phyloP scores from a whole-genome alignment of 805 yeast species.

The Tetrapisispora namnaoensis region DNA sequence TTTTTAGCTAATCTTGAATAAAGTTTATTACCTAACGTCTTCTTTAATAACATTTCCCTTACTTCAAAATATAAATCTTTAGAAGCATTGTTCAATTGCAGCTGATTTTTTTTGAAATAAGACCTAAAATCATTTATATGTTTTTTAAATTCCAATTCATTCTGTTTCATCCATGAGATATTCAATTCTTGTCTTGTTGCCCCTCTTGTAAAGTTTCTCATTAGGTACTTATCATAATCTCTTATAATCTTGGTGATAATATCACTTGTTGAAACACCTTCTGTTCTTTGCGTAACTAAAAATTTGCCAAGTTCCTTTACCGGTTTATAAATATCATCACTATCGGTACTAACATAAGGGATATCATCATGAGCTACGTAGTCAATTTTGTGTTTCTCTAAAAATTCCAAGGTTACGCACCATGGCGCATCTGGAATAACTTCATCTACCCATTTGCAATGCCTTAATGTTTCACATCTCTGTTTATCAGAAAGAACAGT shows the following conservation, averaged over 20 bases:
- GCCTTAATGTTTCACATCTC: conserved; percentile 81
- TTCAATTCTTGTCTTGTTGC: conserved; percentile 94
- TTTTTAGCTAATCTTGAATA: conserved; percentile 24
- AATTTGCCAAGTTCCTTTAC: conserved; percentile 87
- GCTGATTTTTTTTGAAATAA: conserved; percentile 71
- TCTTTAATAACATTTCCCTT: conserved; percentile 47
- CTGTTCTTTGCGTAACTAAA: conserved; percentile 90
- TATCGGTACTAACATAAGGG: conserved; percentile 84
- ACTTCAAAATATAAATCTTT: conserved; percentile 80
- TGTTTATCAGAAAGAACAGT: conserved; percentile 86
- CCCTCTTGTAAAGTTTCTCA: conserved; percentile 96
- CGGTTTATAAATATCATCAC: conserved; percentile 88
- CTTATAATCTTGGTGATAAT: conserved; percentile 90
- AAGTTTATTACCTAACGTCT: conserved; percentile 27
- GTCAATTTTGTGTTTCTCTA: conserved; percentile 73
- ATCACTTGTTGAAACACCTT: conserved; percentile 91
- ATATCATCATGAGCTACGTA: conserved; percentile 97
- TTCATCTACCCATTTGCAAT: conserved; percentile 97
- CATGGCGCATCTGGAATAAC: conserved; percentile 93
- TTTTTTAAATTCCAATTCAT: conserved; percentile 87
- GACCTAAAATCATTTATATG: conserved; percentile 82
- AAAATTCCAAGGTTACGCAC: conserved; percentile 79
- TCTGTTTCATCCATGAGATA: conserved; percentile 95
- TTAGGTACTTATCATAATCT: conserved; percentile 91
- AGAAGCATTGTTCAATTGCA: conserved; percentile 58